A percentile compares a stretch with the other conserved stretches of the same genome.
Evolutionary conservation across 2,329 filamentous ascomycete genomes (phyloP).

Genomic region (Sporothrix globosa): DNA sequence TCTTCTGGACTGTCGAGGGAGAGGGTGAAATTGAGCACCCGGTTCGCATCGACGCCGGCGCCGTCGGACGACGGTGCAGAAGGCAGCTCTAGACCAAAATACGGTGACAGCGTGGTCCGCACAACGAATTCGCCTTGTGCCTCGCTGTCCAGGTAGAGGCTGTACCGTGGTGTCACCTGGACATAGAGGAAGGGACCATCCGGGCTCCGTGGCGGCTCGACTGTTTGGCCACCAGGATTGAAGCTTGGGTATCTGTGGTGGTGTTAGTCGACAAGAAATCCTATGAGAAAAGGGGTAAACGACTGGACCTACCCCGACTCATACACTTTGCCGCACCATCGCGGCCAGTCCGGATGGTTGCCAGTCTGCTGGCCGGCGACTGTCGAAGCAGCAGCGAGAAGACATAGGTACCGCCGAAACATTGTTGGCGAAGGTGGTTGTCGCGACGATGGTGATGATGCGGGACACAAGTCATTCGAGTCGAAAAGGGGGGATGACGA

Average conservation of each 20-base stretch:
- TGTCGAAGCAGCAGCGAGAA: background rate
- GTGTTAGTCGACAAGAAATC: background rate
- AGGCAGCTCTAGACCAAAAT: constrained; percentile 47
- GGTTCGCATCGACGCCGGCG: background rate
- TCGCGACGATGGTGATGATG: background rate
- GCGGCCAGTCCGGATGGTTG: constrained; percentile 49
- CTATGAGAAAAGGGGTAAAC: background rate
- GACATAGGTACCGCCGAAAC: background rate
- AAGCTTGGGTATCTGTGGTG: constrained; percentile 46
- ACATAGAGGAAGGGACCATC: constrained; percentile 47
- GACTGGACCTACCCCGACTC: constrained; percentile 43
- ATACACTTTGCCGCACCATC: constrained; percentile 56
- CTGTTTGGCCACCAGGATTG: constrained; percentile 51
- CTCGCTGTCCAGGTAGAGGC: constrained; percentile 52
- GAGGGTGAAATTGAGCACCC: constrained; percentile 44
- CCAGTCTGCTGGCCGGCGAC: constrained; percentile 43
- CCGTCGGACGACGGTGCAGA: background rate
- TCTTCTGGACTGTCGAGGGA: constrained; percentile 37
- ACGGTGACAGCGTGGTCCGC: constrained; percentile 49
- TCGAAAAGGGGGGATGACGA: background rate
- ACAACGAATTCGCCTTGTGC: constrained; percentile 49
- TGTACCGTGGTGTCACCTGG: constrained; percentile 52
- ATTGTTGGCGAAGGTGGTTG: background rate
- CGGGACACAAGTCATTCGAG: background rate
- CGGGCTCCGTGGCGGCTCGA: constrained; percentile 43